Evolutionary conservation across 768 basidiomycete species (phyloP).

Genomic region (Rhizopogon vesiculosus): DNA sequence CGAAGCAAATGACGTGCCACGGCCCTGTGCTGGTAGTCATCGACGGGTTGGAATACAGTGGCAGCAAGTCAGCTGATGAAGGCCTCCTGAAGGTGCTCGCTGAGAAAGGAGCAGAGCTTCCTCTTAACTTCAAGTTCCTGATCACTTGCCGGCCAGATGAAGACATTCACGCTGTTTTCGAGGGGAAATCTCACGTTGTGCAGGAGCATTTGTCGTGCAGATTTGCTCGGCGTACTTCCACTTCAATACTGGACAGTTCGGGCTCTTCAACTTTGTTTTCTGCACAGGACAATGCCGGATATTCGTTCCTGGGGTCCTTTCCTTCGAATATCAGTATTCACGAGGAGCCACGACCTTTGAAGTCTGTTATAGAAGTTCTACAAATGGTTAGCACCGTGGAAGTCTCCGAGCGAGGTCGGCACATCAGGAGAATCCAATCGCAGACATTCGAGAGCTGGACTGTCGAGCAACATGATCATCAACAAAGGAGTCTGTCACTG

Average conservation of each 20-base stretch:
- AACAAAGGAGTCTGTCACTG: neutral
- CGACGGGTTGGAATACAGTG: constrained; percentile 30
- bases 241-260: neutral
- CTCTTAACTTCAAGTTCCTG: constrained; percentile 19
- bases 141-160: constrained; percentile 23
- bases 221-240: neutral
- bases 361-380: neutral
- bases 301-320: neutral
- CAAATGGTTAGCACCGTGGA: neutral
- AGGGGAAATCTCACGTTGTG: constrained; percentile 1
- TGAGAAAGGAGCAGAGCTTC: constrained; percentile 7
- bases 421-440: neutral
- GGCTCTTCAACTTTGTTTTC: neutral
- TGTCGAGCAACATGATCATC: neutral
- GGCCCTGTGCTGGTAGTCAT: constrained; percentile 31
- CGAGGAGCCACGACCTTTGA: neutral
- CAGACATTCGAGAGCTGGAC: neutral
- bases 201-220: neutral
- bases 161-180: constrained; percentile 9
- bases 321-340: neutral
- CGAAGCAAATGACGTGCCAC: constrained; percentile 13
- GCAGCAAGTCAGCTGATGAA: constrained; percentile 10
- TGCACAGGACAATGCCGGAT: neutral
- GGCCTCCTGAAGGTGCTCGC: constrained; percentile 18
- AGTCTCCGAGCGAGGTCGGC: neutral